Percentiles rank a stretch among this genome's conserved stretches.
Conservation (phyloP, 371 early-diverging fungal species). For the Mucor piriformis region DNA sequence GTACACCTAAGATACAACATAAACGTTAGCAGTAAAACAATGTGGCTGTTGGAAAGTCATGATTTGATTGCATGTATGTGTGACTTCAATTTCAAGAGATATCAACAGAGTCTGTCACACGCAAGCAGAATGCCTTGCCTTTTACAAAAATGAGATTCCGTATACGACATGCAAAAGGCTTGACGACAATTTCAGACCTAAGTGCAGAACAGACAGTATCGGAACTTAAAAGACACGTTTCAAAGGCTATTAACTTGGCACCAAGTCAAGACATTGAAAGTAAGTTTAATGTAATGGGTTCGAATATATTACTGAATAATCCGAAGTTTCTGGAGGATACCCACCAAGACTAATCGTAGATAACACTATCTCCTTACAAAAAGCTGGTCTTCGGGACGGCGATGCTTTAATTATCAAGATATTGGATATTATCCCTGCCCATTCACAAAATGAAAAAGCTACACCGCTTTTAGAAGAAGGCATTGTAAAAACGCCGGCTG, state of each 20-base stretch:
- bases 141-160: conserved; percentile 47
- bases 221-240: conserved; percentile 24
- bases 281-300: not conserved
- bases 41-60: too few relatives aligned
- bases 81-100: too few relatives aligned
- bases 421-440: conserved; percentile 1
- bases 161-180: conserved; percentile 48
- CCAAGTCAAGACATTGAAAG: conserved; percentile 20
- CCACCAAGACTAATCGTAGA: conserved; percentile 39
- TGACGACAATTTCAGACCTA: conserved; percentile 33
- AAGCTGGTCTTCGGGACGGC: conserved; percentile 35
- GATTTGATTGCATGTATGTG: too few relatives aligned
- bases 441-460: not conserved
- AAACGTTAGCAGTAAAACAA: too few relatives aligned
- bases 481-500: conserved; percentile 13
- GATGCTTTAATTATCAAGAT: conserved; percentile 39
- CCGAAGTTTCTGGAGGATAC: conserved; percentile 47
- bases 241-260: conserved; percentile 2
- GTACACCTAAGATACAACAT: too few relatives aligned
- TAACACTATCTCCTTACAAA: conserved; percentile 14
- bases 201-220: conserved; percentile 30
- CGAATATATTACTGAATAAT: not conserved
- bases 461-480: not conserved
- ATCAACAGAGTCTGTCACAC: too few relatives aligned
- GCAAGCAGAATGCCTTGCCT: not conserved